Conservation (phyloP, 441 rosid species). For the Erodium texanum region DNA sequence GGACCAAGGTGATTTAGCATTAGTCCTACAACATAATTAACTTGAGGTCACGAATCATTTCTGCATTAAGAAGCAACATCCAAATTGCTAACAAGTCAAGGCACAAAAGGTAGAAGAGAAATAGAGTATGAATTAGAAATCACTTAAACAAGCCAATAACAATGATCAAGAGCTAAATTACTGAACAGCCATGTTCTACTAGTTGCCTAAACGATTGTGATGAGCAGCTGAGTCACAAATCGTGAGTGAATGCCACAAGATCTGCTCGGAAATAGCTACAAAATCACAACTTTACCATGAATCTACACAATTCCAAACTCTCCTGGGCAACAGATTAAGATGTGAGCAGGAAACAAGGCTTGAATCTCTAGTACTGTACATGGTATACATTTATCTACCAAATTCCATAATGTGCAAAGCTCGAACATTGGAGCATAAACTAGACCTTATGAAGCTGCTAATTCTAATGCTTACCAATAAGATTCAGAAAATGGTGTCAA, state of each 20-base stretch:
- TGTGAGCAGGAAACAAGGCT: background rate
- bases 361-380: background rate
- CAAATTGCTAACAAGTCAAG: background rate
- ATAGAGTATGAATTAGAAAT: background rate
- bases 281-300: background rate
- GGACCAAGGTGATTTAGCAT: slow-evolving; percentile 84
- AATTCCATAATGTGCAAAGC: background rate
- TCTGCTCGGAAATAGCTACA: background rate
- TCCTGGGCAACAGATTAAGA: background rate
- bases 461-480: background rate
- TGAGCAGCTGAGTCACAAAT: background rate
- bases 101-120: background rate
- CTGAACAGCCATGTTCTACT: background rate
- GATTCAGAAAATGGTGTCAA: too few species aligned
- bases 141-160: background rate
- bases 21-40: slow-evolving; percentile 33
- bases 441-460: background rate
- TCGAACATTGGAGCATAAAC: background rate
- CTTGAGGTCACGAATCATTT: slow-evolving; percentile 12
- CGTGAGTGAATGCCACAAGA: background rate
- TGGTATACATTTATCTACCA: background rate
- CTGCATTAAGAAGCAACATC: background rate
- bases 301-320: background rate
- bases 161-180: background rate
- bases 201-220: background rate